Conservation (phyloP, 2,329 filamentous ascomycete species). For the Diplodia corticola region DNA sequence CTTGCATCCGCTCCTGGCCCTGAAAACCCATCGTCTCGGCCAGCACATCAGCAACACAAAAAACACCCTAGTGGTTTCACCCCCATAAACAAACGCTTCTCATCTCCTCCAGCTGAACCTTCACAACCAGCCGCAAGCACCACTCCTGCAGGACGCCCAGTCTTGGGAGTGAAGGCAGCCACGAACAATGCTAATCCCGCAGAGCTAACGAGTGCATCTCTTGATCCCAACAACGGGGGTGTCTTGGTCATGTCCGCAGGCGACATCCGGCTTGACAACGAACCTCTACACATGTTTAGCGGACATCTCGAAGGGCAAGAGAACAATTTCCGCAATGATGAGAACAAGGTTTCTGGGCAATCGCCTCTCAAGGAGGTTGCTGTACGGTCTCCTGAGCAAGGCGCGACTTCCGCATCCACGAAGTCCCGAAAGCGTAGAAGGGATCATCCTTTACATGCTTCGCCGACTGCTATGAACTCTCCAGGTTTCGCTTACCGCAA, state of each 20-base stretch:
- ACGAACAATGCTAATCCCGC: not conserved
- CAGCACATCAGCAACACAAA: not conserved
- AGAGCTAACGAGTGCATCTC: not conserved
- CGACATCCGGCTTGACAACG: not conserved
- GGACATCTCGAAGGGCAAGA: not conserved
- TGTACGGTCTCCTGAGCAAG: not conserved
- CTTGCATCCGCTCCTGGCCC: not conserved
- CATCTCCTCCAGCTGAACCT: not conserved
- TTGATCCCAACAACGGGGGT: not conserved
- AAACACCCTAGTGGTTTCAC: conserved; percentile 1
- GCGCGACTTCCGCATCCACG: not conserved
- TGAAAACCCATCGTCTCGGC: not conserved
- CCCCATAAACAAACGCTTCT: conserved; percentile 4
- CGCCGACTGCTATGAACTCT: conserved; percentile 31
- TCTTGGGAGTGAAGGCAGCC: not conserved
- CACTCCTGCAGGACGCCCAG: conserved; percentile 4
- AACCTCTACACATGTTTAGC: not conserved
- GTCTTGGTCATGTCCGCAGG: not conserved
- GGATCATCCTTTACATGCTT: conserved; percentile 28
- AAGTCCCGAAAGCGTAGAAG: not conserved
- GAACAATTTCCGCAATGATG: not conserved
- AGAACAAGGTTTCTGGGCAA: not conserved
- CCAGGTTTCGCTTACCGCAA: conserved; percentile 34
- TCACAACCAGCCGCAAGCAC: not conserved
- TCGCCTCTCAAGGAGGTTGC: not conserved